Evolutionary conservation across 805 yeast genomes (phyloP), one percentile per base, ranked within the genome.

Genomic region (Saccharomycopsis fermentans): DNA sequence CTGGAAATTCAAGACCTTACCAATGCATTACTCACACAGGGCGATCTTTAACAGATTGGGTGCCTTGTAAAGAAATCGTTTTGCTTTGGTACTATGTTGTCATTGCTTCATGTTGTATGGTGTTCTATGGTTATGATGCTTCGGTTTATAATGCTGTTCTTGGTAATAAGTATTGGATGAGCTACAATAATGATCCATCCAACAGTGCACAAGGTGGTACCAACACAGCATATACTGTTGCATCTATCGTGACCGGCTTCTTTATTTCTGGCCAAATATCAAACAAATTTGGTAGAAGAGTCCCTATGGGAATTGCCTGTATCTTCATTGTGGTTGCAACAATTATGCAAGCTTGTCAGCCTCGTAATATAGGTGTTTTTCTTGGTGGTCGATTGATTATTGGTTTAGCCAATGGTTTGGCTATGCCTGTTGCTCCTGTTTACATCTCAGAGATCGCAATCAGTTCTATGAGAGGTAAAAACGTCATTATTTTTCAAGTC

Each of bases 401-500:
- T 26, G 79, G 79, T 57, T 65, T 74, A 58, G 77, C 74, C 19
- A 77, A 74, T 29, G 79, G 79, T 36, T 69, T 70, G 55, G 73
- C 74, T 35, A 67, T 77, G 8, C 77, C 75, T 16, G 66, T 73
- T 36, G 69, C 74, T 11, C 77, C 78, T 16, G 68, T 75, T 59
- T 74, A 74, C 63, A 73, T 75, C 62, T 67, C 74, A 50, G 79
- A 75, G 65, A 66, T 73, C 36, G 67, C 78, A 21, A 76, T 77
- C 24, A 74, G 73, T 62, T 66, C 67, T 50, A 64, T 74, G 57
- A 71, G 78, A 69, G 79, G 79, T 57, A 73, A 77, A 37, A 69
- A 74, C 58, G 78, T 75, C 48, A 72, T 73, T 58, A 74, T 77
- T 59, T 75, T 71, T 72, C 79, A 75, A 64, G 71, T 74, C 59